Evolutionary conservation across 768 basidiomycete species (phyloP).

Genomic region (Pulveroboletus sp.): DNA sequence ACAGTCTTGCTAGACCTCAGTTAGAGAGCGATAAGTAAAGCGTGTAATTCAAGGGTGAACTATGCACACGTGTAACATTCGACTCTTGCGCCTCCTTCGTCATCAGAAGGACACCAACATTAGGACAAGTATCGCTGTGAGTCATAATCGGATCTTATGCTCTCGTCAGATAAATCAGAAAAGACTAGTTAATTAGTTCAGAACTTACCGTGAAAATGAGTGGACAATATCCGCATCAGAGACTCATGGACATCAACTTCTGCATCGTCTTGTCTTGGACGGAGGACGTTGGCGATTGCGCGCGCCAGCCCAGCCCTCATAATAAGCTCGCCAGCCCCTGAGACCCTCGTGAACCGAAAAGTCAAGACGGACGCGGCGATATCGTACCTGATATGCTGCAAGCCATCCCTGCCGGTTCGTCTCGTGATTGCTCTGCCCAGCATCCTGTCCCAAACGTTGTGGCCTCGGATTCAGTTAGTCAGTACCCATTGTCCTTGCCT

Average conservation of each 20-base stretch:
- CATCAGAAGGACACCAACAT: slow-evolving; percentile 61
- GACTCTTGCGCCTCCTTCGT: slow-evolving; percentile 39
- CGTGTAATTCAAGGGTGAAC: background rate
- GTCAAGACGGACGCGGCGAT: background rate
- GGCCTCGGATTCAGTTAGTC: slow-evolving; percentile 40
- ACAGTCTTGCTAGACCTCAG: slow-evolving; percentile 51
- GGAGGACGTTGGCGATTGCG: slow-evolving; percentile 45
- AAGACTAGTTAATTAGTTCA: background rate
- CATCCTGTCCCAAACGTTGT: slow-evolving; percentile 72
- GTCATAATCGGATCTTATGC: slow-evolving; percentile 32
- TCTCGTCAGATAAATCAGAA: background rate
- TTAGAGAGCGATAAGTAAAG: background rate
- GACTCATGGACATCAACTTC: slow-evolving; percentile 54
- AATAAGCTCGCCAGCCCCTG: slow-evolving; percentile 73
- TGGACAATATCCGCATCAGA: slow-evolving; percentile 41
- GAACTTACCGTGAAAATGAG: slow-evolving; percentile 50
- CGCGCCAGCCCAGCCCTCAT: slow-evolving; percentile 52
- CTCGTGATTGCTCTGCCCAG: slow-evolving; percentile 49
- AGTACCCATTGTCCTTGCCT: background rate
- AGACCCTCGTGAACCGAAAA: background rate
- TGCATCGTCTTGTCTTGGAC: slow-evolving; percentile 8
- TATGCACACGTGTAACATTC: slow-evolving; percentile 26
- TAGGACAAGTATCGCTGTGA: slow-evolving; percentile 42
- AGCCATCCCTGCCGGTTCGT: slow-evolving; percentile 39
- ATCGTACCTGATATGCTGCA: slow-evolving; percentile 60